Evolutionary conservation across 441 rosid species (phyloP).

Genomic region (Gossypium schwendimanii): DNA sequence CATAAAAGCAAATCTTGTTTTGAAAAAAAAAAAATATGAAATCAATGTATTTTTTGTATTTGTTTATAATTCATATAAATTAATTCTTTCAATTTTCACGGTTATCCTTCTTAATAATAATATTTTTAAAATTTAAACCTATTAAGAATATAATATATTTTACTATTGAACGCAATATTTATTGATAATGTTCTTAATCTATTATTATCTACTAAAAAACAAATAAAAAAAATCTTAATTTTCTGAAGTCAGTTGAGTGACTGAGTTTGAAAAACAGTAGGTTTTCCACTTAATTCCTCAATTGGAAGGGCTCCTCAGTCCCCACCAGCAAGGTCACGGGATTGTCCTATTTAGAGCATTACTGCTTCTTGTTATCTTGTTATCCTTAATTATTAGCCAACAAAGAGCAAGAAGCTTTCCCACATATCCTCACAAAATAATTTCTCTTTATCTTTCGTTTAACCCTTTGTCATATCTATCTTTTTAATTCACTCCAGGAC

Average conservation of each 20-base stretch:
- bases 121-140: neutral
- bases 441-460: neutral
- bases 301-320: conserved; percentile 11
- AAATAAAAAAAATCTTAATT: neutral
- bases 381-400: neutral
- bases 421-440: neutral
- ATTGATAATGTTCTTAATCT: neutral
- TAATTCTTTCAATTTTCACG: too few species aligned
- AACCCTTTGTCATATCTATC: neutral
- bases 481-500: neutral
- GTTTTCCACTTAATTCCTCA: neutral
- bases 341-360: neutral
- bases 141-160: neutral
- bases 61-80: too few species aligned
- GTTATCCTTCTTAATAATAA: too few species aligned
- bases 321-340: conserved; percentile 23
- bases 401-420: neutral
- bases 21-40: neutral
- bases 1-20: neutral
- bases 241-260: neutral
- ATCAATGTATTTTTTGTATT: too few species aligned
- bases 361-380: conserved; percentile 2
- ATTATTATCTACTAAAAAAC: neutral
- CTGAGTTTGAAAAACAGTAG: neutral
- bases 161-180: neutral